Evolutionary conservation across 1,284 basidiomycete genomes (phyloP), one percentile per base, ranked within the genome.

Genomic region (Puccinia triticina): DNA sequence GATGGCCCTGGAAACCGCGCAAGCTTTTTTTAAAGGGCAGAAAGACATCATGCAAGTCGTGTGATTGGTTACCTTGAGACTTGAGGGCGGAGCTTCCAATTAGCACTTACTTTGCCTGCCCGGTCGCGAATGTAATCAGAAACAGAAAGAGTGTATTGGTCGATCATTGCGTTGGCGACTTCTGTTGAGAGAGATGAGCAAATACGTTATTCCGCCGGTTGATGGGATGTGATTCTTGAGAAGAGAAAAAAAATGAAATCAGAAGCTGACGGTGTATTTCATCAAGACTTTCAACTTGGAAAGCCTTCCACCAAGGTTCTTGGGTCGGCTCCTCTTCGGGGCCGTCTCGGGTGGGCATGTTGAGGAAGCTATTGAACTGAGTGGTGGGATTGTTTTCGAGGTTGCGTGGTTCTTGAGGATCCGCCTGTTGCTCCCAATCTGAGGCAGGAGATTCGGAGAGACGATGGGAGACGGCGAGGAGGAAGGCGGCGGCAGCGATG

Each of bases 401-500:
- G 37, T 21, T 57, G 21, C 14, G 32, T 77, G 32, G 32, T n/a
- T 59, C 37, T 37, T 26, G 53, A 55, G 26, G 32, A 23, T 53
- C 53, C 29, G 11, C 50, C 29, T 57, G 48, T 34, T 34, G 43
- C 29, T 57, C 50, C n/a, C 4, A 21, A 18, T 75, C 5, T 32
- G 16, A 23, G 73, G 37, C 12, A 32, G 80, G 23, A n/a, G 71
- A 46, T 75, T 74, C 80, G 32, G 57, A 61, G 61, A 71, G 53
- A 21, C 78, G 78, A 75, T 82, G 72, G 23, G 59, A 66, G 48
- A 82, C 29, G 29, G 80, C 80, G 0, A 82, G 40, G 37, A 75
- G 57, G 61, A 82, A 75, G 46, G 80, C 71, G 8, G 80, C 32
- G 48, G 80, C 80, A 53, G 80, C 80, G 57, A 82, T 74, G 40